These are phyloP conservation scores for Diaporthe velutina DNA, from an alignment of 2,329 filamentous ascomycete species.

Conservation along the genomic window DNA sequence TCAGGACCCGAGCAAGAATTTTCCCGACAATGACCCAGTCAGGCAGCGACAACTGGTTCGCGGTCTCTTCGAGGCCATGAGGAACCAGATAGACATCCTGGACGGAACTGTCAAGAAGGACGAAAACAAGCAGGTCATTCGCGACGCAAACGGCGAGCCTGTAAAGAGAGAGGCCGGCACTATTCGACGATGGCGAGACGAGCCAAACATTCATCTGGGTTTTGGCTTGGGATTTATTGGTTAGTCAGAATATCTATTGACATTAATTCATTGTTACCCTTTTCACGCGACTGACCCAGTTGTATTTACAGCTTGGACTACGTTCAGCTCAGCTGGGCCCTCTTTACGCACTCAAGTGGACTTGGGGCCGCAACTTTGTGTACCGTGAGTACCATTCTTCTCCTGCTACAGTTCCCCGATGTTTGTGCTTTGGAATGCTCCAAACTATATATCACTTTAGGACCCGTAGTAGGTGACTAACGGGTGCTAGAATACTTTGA, in stretches of 20 bases:
- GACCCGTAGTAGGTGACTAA: no score
- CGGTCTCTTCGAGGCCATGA: neutral
- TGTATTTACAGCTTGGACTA: neutral
- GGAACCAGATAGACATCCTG: neutral
- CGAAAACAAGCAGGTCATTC: neutral
- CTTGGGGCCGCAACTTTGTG: neutral
- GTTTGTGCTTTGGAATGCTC: no score
- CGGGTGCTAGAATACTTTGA: neutral
- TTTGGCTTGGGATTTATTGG: neutral
- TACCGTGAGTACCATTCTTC: no score
- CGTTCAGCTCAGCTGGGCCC: neutral
- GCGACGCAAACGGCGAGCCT: neutral
- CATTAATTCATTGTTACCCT: neutral
- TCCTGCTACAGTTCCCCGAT: no score
- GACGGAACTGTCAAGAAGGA: neutral
- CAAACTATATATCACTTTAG: no score
- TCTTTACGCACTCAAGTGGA: neutral
- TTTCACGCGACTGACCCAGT: neutral
- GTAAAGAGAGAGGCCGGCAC: neutral
- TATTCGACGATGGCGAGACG: neutral
- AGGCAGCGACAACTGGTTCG: neutral
- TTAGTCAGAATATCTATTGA: neutral
- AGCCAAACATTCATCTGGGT: neutral
- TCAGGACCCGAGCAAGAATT: neutral
- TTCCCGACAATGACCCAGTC: neutral